These are phyloP conservation scores for Neonothopanus nambi DNA, from an alignment of 1,284 basidiomycete species.

Conservation along the genomic window DNA sequence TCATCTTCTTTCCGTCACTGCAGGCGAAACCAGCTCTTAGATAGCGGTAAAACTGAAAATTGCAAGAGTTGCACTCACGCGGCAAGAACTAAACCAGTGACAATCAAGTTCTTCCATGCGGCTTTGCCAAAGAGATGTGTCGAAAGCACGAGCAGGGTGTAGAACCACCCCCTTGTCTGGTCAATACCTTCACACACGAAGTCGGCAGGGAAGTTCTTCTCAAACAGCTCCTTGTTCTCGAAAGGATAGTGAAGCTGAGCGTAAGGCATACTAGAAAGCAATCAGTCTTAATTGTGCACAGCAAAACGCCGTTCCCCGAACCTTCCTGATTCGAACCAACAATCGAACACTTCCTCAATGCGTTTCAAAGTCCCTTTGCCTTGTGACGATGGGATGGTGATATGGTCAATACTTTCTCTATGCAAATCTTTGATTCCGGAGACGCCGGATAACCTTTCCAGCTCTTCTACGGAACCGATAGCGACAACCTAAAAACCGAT, in stretches of 20 bases:
- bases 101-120: conserved; percentile 99
- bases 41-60: neutral
- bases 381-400: conserved; percentile 92
- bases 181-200: conserved; percentile 98
- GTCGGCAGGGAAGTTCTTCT: conserved; percentile 91
- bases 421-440: conserved; percentile 91
- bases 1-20: conserved; percentile 99
- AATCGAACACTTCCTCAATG: conserved; percentile 98
- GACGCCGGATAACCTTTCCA: conserved; percentile 87
- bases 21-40: neutral
- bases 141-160: conserved; percentile 93
- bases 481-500: conserved; percentile 67
- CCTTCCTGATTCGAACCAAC: conserved; percentile 99
- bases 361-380: conserved; percentile 89
- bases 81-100: conserved; percentile 94
- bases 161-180: conserved; percentile 98
- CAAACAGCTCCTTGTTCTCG: conserved; percentile 90
- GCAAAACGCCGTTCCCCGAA: conserved; percentile 32
- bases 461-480: conserved; percentile 86
- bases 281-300: conserved; percentile 13
- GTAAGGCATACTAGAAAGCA: conserved; percentile 88
- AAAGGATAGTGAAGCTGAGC: conserved; percentile 98
- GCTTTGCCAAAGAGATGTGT: conserved; percentile 93
- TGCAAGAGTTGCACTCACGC: conserved; percentile 54
- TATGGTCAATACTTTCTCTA: conserved; percentile 92